phyloP scores from a whole-genome alignment of 306 rosid genomes.

The Medicago truncatula region MtrunA17r5.0-ANR NC_053049.1:29617501-29618000 shows the following conservation, averaged over 20 bases:
- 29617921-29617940: conserved; percentile 82
- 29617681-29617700: no score
- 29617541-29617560: conserved; percentile 86
- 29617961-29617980: conserved; percentile 87
- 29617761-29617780: neutral
- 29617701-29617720: no score
- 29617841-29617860: conserved; percentile 40
- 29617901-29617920: conserved; percentile 82
- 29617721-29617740: neutral
- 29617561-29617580: conserved; percentile 84
- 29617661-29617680: no score
- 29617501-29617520: conserved; percentile 86
- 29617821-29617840: conserved; percentile 15
- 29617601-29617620: conserved; percentile 97
- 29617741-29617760: neutral
- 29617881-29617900: conserved; percentile 91
- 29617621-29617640: conserved; percentile 66
- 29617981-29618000: conserved; percentile 84
- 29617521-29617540: conserved; percentile 89
- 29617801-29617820: neutral
- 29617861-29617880: conserved; percentile 93
- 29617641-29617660: neutral
- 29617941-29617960: conserved; percentile 89
- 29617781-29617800: neutral
- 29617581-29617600: conserved; percentile 88